Evolutionary conservation across 2,329 filamentous ascomycete genomes (phyloP), one percentile per base, ranked within the genome.

Genomic region (Nigrospora oryzae): DNA sequence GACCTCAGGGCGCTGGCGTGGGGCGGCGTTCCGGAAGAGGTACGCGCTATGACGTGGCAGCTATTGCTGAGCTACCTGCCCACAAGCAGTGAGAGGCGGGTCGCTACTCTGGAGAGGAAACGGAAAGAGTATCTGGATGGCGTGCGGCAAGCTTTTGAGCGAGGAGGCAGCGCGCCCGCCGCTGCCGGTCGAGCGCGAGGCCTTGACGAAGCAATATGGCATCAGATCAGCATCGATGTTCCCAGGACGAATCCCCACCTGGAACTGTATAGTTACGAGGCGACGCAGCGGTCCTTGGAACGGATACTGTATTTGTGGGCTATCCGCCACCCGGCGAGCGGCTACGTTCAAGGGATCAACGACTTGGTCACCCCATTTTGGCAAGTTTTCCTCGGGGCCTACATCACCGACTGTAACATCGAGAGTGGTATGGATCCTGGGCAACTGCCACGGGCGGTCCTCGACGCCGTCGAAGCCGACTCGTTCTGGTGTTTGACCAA

Each of bases 41-140:
- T 98, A 15, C 87, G 94, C 45, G 89, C 93, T 42, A 96, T 98
- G 85, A 93, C 91, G n/a, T 98, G 93, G 93, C 90, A 97, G 65
- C 74, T 98, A 19, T 74, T 98, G 16, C 79, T 98, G 19, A 93
- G 91, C 46, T 98, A 98, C 63, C 77, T 98, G 5, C 93, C 94
- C 1, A 94, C 91, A n/a, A 96, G 89, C 60, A 95, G 89, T 56
- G 94, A 98, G 62, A 78, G 93, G 50, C 81, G 94, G 43, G 87
- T 97, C 8, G 79, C 87, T 1, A 93, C 90, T 0, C 73, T 98
- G 11, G 93, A 98, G 62, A 77, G 93, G 47, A 98, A 98, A 65
- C 81, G 93, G 42, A 96, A 91, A 61, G 94, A 98, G 63, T 98
- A 98, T 60, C 70, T 97, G 2, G 93, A 98, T 55, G 93, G 91